Conservation (phyloP, 257 asterid genomes). For the Nyctanthes arbortristis region DNA sequence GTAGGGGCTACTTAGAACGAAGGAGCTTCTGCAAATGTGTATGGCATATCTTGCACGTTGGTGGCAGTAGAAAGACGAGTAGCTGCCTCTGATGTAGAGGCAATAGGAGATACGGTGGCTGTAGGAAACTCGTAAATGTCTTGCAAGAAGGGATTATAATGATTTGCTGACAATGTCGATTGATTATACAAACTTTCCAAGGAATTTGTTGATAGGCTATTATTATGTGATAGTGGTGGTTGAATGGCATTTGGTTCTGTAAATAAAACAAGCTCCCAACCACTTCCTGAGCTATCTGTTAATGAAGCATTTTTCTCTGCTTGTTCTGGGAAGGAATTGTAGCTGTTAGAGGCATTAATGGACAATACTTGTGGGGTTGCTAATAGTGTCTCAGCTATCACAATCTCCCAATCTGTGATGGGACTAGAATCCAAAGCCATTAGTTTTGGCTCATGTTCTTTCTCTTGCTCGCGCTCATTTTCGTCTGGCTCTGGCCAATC, state of each 20-base stretch:
- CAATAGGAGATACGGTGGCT: not conserved
- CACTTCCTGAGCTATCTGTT: slow-evolving; percentile 16
- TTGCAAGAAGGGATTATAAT: slow-evolving; percentile 68
- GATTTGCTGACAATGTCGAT: slow-evolving; percentile 10
- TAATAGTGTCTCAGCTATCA: slow-evolving; percentile 41
- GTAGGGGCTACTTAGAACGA: not conserved
- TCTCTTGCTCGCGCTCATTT: slow-evolving; percentile 19
- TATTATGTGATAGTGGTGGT: not conserved
- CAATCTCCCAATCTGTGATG: slow-evolving; percentile 49
- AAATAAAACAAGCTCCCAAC: slow-evolving; percentile 42
- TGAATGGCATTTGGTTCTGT: slow-evolving; percentile 11
- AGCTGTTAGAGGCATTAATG: slow-evolving; percentile 33
- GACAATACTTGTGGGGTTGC: slow-evolving; percentile 17
- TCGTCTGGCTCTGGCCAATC: slow-evolving; percentile 42
- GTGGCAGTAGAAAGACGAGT: not conserved
- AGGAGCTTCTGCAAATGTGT: too few relatives aligned
- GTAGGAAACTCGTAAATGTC: slow-evolving; percentile 28
- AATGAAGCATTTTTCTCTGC: slow-evolving; percentile 9
- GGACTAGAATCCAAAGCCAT: slow-evolving; percentile 15
- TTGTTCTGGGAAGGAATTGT: slow-evolving; percentile 25
- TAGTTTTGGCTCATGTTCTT: slow-evolving; percentile 21
- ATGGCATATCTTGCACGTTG: not conserved
- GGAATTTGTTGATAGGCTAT: not conserved
- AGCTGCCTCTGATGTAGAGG: too few relatives aligned
- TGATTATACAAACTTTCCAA: slow-evolving; percentile 24